Conservation (phyloP, 2,329 filamentous ascomycete genomes). For the Aspergillus novofumigatus region DNA sequence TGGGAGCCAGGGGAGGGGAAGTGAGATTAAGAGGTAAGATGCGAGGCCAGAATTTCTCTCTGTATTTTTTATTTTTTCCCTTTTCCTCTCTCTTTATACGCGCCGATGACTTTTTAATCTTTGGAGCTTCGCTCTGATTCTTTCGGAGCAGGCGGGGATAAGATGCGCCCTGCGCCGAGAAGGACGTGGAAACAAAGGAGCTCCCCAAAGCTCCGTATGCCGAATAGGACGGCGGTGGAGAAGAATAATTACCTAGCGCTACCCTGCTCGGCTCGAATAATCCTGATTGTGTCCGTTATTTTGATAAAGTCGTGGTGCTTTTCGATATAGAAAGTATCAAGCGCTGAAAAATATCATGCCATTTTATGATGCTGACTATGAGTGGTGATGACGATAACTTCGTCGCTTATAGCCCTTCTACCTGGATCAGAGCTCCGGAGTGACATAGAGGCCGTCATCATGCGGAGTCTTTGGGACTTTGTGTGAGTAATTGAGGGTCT, state of each 20-base stretch:
- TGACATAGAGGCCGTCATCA: neutral
- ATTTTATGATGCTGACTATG: neutral
- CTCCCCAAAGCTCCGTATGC: slow-evolving; percentile 16
- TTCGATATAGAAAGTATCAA: neutral
- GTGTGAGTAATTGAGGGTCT: neutral
- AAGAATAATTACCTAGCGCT: neutral
- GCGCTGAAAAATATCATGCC: neutral
- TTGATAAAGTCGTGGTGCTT: neutral
- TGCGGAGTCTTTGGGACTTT: neutral
- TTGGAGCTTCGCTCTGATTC: slow-evolving; percentile 11
- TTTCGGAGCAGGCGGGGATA: slow-evolving; percentile 29
- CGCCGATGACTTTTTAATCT: neutral
- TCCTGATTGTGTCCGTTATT: neutral
- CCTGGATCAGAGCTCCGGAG: neutral
- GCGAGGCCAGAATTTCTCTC: neutral
- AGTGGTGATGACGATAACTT: neutral
- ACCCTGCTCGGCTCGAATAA: neutral
- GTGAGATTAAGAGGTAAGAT: neutral
- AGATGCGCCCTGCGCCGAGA: slow-evolving; percentile 16
- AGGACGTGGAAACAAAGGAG: slow-evolving; percentile 26
- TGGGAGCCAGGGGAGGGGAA: neutral
- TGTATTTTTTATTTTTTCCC: slow-evolving; percentile 3
- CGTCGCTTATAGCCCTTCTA: neutral
- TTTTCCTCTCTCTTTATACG: neutral
- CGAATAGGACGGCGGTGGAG: slow-evolving; percentile 5